Conservation (phyloP, 2,329 filamentous ascomycete genomes). For the Rhynchosporium graminicola region DNA sequence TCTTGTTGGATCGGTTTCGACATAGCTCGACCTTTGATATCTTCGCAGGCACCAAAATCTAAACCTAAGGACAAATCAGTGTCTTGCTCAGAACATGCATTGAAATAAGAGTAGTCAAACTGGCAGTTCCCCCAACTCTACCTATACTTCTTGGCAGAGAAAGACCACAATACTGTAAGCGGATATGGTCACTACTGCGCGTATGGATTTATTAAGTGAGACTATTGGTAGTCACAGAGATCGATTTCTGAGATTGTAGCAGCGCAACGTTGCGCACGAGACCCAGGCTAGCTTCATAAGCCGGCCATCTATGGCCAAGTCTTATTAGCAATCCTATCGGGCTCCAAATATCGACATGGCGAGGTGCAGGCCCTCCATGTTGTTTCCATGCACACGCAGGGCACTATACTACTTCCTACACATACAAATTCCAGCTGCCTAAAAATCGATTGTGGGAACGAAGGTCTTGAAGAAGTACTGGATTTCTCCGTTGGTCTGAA, state of each 20-base stretch:
- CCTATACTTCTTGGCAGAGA: too few species aligned
- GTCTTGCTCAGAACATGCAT: too few species aligned
- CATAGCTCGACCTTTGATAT: too few species aligned
- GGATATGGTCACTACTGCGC: too few species aligned
- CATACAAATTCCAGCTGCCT: neutral
- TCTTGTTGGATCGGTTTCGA: too few species aligned
- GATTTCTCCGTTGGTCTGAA: neutral
- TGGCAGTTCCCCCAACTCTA: too few species aligned
- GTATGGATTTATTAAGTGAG: too few species aligned
- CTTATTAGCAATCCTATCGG: neutral
- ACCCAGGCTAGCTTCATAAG: neutral
- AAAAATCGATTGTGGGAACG: neutral
- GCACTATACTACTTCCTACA: neutral
- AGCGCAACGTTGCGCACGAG: neutral
- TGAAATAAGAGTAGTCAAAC: too few species aligned
- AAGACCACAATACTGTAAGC: too few species aligned
- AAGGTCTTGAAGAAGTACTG: neutral
- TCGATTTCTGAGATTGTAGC: neutral
- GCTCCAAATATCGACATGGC: neutral
- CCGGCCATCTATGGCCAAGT: neutral
- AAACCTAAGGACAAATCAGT: too few species aligned
- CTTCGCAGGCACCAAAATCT: too few species aligned
- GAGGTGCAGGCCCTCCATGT: slow-evolving; percentile 3
- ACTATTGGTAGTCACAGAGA: too few species aligned
- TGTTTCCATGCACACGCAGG: slow-evolving; percentile 4